Conservation (phyloP, 768 basidiomycete genomes). For the Pleurotus ostreatus region DNA sequence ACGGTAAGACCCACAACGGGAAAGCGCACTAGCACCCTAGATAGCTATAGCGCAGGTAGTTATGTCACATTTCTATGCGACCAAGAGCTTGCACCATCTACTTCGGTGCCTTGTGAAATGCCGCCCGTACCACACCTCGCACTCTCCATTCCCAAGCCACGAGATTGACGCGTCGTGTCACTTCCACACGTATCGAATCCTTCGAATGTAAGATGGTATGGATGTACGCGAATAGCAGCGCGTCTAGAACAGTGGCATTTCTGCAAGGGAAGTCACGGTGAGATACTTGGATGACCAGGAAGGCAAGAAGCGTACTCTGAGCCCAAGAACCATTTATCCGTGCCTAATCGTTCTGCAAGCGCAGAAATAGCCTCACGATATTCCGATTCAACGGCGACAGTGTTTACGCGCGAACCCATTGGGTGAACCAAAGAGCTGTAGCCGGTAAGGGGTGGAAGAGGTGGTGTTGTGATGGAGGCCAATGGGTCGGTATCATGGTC, state of each 20-base stretch:
- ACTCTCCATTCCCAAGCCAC: slow-evolving; percentile 78
- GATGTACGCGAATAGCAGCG: slow-evolving; percentile 78
- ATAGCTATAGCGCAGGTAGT: not conserved
- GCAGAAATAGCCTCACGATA: slow-evolving; percentile 72
- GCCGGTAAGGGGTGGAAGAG: slow-evolving; percentile 71
- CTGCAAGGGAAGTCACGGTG: slow-evolving; percentile 29
- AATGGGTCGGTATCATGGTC: slow-evolving; percentile 30
- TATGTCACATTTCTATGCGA: too few species aligned
- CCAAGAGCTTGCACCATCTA: not conserved
- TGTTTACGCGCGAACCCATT: slow-evolving; percentile 54
- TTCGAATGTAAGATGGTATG: slow-evolving; percentile 55
- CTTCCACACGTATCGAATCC: slow-evolving; percentile 51
- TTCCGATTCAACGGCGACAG: slow-evolving; percentile 44
- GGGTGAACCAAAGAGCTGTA: slow-evolving; percentile 57
- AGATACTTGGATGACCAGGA: not conserved
- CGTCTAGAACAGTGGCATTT: slow-evolving; percentile 75
- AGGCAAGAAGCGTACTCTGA: slow-evolving; percentile 44
- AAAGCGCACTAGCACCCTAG: slow-evolving; percentile 11
- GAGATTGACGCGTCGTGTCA: slow-evolving; percentile 70
- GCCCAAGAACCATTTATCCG: slow-evolving; percentile 78
- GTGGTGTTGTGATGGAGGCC: slow-evolving; percentile 53
- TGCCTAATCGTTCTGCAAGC: slow-evolving; percentile 70
- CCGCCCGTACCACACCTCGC: slow-evolving; percentile 48
- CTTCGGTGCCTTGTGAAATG: slow-evolving; percentile 30
- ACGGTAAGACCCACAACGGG: slow-evolving; percentile 15